Conservation (phyloP, 2,329 filamentous ascomycete species). For the Zymoseptoria ardabiliae region DNA sequence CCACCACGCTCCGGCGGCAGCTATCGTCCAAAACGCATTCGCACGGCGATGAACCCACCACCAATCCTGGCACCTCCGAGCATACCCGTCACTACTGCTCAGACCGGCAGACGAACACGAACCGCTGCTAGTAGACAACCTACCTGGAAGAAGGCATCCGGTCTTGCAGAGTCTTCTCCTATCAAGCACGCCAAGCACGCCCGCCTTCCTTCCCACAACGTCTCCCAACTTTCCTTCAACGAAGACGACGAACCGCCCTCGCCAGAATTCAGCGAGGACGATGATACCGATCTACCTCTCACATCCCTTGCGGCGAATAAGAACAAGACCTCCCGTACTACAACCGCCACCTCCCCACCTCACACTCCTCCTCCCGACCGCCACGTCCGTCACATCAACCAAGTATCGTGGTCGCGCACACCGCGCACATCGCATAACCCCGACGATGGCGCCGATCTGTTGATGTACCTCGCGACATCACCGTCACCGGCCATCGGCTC, state of each 20-base stretch:
- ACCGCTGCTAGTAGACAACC: slow-evolving; percentile 36
- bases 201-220: slow-evolving; percentile 61
- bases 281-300: slow-evolving; percentile 71
- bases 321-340: slow-evolving; percentile 40
- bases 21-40: slow-evolving; percentile 24
- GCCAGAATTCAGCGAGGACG: slow-evolving; percentile 63
- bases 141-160: slow-evolving; percentile 70
- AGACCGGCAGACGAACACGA: slow-evolving; percentile 26
- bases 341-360: slow-evolving; percentile 64
- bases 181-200: slow-evolving; percentile 68
- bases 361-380: slow-evolving; percentile 60
- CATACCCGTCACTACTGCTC: slow-evolving; percentile 18
- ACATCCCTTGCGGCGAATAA: slow-evolving; percentile 60
- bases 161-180: slow-evolving; percentile 78
- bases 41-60: neutral
- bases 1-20: slow-evolving; percentile 60
- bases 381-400: slow-evolving; percentile 35
- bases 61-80: neutral
- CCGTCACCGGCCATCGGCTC: slow-evolving; percentile 64
- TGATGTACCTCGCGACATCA: slow-evolving; percentile 86
- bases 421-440: slow-evolving; percentile 47
- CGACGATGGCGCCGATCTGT: slow-evolving; percentile 74
- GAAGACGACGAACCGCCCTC: slow-evolving; percentile 56
- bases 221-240: slow-evolving; percentile 72
- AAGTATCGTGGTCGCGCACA: slow-evolving; percentile 37